phyloP scores from a whole-genome alignment of 2,329 filamentous ascomycete genomes.

The Fusarium sp. region DNA sequence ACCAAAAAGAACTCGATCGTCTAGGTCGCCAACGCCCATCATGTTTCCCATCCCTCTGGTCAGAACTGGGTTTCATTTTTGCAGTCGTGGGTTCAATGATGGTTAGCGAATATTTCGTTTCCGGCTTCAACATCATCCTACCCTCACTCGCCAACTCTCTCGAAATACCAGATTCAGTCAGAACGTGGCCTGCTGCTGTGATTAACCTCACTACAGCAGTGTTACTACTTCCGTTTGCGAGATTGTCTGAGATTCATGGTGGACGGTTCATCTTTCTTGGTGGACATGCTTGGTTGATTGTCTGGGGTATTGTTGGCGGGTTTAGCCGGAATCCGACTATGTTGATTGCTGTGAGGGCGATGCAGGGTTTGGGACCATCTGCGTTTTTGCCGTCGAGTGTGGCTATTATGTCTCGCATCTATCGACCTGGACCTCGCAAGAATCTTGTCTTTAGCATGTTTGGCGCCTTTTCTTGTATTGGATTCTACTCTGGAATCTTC shows the following conservation, averaged over 20 bases:
- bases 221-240: constrained; percentile 72
- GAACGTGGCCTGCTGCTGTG: constrained; percentile 73
- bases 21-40: constrained; percentile 71
- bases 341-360: constrained; percentile 77
- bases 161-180: constrained; percentile 69
- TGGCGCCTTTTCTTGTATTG: constrained; percentile 67
- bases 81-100: constrained; percentile 72
- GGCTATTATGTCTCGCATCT: constrained; percentile 75
- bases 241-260: constrained; percentile 70
- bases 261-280: constrained; percentile 68
- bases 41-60: constrained; percentile 61
- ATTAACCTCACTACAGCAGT: constrained; percentile 68
- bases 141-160: constrained; percentile 72
- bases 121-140: constrained; percentile 79
- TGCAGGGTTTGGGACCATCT: constrained; percentile 78
- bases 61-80: constrained; percentile 72
- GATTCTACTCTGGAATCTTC: constrained; percentile 75
- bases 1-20: constrained; percentile 61
- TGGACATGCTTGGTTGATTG: constrained; percentile 71
- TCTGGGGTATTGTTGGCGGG: constrained; percentile 76
- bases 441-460: constrained; percentile 73
- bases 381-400: constrained; percentile 76
- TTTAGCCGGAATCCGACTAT: constrained; percentile 74
- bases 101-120: constrained; percentile 78
- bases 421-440: constrained; percentile 77